These are phyloP conservation scores for Oleoguttula mirabilis DNA, from an alignment of 495 filamentous ascomycete species.

Conservation along the genomic window DNA sequence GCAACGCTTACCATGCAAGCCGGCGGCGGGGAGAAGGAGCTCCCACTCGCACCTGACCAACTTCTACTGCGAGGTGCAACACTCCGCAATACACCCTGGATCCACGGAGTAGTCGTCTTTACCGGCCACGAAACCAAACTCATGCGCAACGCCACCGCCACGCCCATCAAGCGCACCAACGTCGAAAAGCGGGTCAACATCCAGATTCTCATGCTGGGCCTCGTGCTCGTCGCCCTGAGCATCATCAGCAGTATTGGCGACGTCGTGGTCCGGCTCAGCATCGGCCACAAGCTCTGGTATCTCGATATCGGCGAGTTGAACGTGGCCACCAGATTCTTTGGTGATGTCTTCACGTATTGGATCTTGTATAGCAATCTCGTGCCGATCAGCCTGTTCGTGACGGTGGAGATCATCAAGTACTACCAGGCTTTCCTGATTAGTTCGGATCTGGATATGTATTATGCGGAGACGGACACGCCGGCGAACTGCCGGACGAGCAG, in stretches of 20 bases:
- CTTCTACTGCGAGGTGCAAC: constrained; percentile 88
- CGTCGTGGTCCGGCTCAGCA: constrained; percentile 58
- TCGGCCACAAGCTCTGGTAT: constrained; percentile 51
- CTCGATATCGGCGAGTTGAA: constrained; percentile 48
- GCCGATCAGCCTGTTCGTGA: constrained; percentile 95
- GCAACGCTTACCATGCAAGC: constrained; percentile 86
- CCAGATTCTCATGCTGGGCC: constrained; percentile 81
- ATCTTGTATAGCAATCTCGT: constrained; percentile 96
- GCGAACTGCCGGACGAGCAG: constrained; percentile 93
- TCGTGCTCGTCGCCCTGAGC: constrained; percentile 71
- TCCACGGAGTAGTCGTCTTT: constrained; percentile 93
- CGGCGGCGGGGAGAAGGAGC: constrained; percentile 91
- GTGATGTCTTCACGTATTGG: constrained; percentile 96
- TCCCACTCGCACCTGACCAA: constrained; percentile 69
- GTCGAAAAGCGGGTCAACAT: constrained; percentile 88
- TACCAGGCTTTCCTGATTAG: constrained; percentile 95
- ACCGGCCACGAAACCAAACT: constrained; percentile 98
- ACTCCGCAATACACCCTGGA: constrained; percentile 92
- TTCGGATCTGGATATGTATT: constrained; percentile 95
- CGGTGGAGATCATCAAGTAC: constrained; percentile 95
- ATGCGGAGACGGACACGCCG: constrained; percentile 88
- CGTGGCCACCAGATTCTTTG: constrained; percentile 70
- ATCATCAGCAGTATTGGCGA: constrained; percentile 86
- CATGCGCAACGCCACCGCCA: constrained; percentile 96
- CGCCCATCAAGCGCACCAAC: constrained; percentile 92